Evolutionary conservation across 202 grass and related monocot genomes (phyloP), one percentile per base, ranked within the genome.

Genomic region (Panicum hallii): DNA sequence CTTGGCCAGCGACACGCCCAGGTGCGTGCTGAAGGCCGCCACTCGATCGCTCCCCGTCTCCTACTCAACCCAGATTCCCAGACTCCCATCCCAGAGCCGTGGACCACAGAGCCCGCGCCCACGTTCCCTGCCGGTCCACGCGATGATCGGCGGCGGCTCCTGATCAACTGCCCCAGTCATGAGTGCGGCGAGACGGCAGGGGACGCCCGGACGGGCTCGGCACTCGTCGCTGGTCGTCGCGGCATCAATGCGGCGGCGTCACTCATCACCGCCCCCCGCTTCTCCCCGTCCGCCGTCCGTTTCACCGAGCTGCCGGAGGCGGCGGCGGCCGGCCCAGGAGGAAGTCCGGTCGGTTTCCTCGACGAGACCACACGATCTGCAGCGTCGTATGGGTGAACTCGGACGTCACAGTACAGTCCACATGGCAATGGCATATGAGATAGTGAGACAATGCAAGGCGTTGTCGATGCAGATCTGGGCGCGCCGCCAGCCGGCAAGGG

Each of bases 81-180:
- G 46, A 32, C 3, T 28, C 19, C 79, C 58, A 38, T 38, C 36
- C 36, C 36, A 41, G 68, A 12, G 22, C 49, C 38, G 30, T 56
- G 85, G 80, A 85, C 76, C 75, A 50, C 87, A 26, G 40, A 17
- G 19, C 19, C 67, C 58, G 20, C 67, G 0, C 55, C 50, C 50
- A 44, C 61, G 86, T 78, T 78, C 75, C 70, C 11, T 80, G 76
- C 54, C 73, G 79, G 45, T 46, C 73, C 79, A 23, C 65, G 9
- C 58, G 69, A 58, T 17, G 15, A 11, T 7, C 67, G 57, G 22
- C 34, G 57, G 67, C 30, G n/a, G 65, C 61, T 53, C 57, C 45
- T 11, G 44, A 28, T 52, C 12, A 16, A 7, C 19, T 34, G 42
- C 43, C 28, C 50, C 28, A 26, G 80, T 75, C 81, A 74, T 68